A percentile compares a stretch with the other conserved stretches of the same genome.
phyloP scores from a whole-genome alignment of 257 asterid species.

The Nicotiana otophora region DNA sequence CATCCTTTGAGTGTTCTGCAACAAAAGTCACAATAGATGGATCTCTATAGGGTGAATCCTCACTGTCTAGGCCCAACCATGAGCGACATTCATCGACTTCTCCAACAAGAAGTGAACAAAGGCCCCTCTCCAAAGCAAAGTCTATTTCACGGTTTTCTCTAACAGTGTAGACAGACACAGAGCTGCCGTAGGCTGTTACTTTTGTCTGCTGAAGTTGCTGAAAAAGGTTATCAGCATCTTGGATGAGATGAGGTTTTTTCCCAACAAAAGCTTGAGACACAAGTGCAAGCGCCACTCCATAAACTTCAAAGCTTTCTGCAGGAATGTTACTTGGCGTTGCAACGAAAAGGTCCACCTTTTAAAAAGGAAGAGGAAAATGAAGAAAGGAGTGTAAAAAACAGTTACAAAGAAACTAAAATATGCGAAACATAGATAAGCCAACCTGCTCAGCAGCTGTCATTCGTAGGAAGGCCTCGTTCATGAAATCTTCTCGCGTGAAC shows the following conservation, averaged over 20 bases:
- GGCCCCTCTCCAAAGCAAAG: conserved; percentile 95
- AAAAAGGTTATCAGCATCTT: conserved; percentile 91
- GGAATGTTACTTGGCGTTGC: conserved; percentile 96
- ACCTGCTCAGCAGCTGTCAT: conserved; percentile 99
- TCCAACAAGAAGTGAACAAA: conserved; percentile 92
- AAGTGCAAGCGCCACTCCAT: conserved; percentile 93
- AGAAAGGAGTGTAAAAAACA: neutral
- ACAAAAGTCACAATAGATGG: conserved; percentile 75
- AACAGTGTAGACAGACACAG: conserved; percentile 36
- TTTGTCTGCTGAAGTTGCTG: conserved; percentile 96
- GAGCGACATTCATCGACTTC: conserved; percentile 85
- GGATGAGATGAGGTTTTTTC: conserved; percentile 87
- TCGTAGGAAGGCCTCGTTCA: conserved; percentile 76
- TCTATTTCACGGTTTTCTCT: conserved; percentile 72
- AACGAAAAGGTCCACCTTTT: conserved; percentile 86
- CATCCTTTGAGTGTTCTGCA: conserved; percentile 69
- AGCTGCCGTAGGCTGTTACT: conserved; percentile 44
- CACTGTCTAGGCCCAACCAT: conserved; percentile 88
- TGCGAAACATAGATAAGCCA: neutral
- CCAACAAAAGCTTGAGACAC: conserved; percentile 88
- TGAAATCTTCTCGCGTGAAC: conserved; percentile 91
- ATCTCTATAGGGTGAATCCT: conserved; percentile 74
- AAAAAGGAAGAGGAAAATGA: conserved; percentile 7
- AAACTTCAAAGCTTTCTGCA: conserved; percentile 95
- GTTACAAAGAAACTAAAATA: neutral